Evolutionary conservation across 495 filamentous ascomycete species (phyloP).

Genomic region (Penicillium pancosmium): DNA sequence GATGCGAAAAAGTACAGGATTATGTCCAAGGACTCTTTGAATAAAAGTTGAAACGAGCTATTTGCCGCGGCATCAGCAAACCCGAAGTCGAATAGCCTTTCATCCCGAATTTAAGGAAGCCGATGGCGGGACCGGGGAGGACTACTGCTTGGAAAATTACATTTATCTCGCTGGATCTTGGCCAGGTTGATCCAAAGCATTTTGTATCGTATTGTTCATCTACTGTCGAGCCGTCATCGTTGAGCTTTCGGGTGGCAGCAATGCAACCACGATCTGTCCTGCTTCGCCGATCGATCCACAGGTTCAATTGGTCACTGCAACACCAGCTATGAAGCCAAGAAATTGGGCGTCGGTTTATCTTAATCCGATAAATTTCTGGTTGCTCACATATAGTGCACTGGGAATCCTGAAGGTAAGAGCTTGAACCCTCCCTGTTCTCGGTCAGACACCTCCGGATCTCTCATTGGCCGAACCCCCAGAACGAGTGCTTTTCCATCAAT

Average conservation of each 20-base stretch:
- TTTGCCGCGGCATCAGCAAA: conserved; percentile 2
- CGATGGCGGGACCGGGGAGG: background rate
- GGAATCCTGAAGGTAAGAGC: no score
- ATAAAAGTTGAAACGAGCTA: no score
- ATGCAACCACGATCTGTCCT: background rate
- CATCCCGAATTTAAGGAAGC: conserved; percentile 9
- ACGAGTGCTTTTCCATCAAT: no score
- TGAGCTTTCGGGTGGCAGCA: background rate
- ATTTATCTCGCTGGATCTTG: background rate
- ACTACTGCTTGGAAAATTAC: background rate
- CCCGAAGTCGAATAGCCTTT: background rate
- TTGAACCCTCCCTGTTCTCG: no score
- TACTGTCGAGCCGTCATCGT: conserved; percentile 7
- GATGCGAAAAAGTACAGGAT: no score
- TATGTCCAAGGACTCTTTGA: no score
- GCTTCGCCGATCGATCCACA: background rate
- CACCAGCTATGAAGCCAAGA: background rate
- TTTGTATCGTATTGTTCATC: background rate
- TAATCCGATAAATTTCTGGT: background rate
- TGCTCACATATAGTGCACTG: no score
- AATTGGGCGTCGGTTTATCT: background rate
- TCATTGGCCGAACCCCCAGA: no score
- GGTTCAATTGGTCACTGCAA: conserved; percentile 3
- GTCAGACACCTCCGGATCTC: no score
- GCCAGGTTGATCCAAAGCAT: background rate